Percentiles rank a stretch among this genome's conserved stretches.
phyloP scores from a whole-genome alignment of 345 rosid genomes.

The Rubroshorea leprosula region DNA sequence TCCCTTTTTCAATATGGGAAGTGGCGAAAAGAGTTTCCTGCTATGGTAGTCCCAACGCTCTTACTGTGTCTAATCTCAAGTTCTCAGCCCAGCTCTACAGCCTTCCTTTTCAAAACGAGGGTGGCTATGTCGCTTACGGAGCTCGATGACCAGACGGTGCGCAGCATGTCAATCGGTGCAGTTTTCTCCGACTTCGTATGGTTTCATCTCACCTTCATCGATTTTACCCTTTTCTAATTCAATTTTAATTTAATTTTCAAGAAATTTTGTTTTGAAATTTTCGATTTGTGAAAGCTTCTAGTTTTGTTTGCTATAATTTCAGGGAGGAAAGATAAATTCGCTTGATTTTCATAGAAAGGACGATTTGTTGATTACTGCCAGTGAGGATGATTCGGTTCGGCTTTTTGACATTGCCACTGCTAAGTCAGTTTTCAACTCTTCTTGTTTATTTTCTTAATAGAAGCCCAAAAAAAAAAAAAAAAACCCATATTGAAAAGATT shows the following conservation, averaged over 20 bases:
- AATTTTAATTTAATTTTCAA: not conserved
- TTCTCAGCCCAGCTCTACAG: too few relatives aligned
- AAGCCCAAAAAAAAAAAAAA: not conserved
- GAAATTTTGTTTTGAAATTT: not conserved
- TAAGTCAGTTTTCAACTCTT: slow-evolving; percentile 48
- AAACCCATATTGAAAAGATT: not conserved
- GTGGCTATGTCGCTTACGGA: slow-evolving; percentile 43
- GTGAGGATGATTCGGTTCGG: slow-evolving; percentile 93
- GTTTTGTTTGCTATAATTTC: slow-evolving; percentile 8
- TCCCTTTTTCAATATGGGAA: too few relatives aligned
- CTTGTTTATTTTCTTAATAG: not conserved
- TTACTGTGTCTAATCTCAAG: too few relatives aligned
- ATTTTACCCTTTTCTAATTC: too few relatives aligned
- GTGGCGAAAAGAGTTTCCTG: too few relatives aligned
- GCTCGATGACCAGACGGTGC: slow-evolving; percentile 62
- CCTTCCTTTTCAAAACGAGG: not conserved
- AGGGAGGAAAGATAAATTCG: slow-evolving; percentile 87
- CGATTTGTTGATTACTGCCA: slow-evolving; percentile 80
- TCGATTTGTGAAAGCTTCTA: not conserved
- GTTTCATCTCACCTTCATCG: not conserved
- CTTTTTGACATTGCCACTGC: slow-evolving; percentile 89
- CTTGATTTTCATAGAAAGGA: slow-evolving; percentile 91
- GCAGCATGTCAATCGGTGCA: slow-evolving; percentile 89
- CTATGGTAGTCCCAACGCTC: too few relatives aligned
- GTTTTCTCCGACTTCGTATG: slow-evolving; percentile 83